Conservation (phyloP, 139 green algal genomes). For the Auxenochlorella pyrenoidosa region DNA sequence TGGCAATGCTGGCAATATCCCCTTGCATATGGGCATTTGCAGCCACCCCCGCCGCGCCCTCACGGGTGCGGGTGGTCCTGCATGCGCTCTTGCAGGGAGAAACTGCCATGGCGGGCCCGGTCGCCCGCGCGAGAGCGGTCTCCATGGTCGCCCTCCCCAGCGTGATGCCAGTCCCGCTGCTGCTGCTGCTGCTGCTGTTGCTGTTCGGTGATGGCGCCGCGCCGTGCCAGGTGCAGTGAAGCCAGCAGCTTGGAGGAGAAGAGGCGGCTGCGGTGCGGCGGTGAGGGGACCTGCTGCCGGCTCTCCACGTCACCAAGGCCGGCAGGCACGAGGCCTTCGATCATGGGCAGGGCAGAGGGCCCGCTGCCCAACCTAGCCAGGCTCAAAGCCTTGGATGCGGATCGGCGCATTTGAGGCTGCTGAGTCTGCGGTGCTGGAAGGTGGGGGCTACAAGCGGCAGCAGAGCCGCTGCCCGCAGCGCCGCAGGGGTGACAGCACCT, state of each 20-base stretch:
- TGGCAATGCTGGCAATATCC: too few relatives aligned
- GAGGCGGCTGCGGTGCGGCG: background rate
- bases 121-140: background rate
- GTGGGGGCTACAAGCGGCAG: too few relatives aligned
- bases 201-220: background rate
- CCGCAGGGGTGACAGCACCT: too few relatives aligned
- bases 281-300: too few relatives aligned
- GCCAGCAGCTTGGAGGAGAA: background rate
- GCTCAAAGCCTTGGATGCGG: background rate
- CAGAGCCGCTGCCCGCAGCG: too few relatives aligned
- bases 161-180: background rate
- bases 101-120: background rate
- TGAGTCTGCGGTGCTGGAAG: too few relatives aligned
- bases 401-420: background rate
- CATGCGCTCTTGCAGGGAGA: background rate
- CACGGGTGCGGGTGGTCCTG: background rate
- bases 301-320: too few relatives aligned
- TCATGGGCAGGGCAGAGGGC: too few relatives aligned
- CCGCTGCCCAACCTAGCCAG: background rate
- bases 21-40: too few relatives aligned
- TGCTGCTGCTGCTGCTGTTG: conserved; percentile 8
- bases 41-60: background rate
- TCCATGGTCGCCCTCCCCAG: background rate
- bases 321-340: too few relatives aligned
- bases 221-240: background rate